phyloP scores from a whole-genome alignment of 352 stramenopile genomes.

The Phytopythium montanum region DNA sequence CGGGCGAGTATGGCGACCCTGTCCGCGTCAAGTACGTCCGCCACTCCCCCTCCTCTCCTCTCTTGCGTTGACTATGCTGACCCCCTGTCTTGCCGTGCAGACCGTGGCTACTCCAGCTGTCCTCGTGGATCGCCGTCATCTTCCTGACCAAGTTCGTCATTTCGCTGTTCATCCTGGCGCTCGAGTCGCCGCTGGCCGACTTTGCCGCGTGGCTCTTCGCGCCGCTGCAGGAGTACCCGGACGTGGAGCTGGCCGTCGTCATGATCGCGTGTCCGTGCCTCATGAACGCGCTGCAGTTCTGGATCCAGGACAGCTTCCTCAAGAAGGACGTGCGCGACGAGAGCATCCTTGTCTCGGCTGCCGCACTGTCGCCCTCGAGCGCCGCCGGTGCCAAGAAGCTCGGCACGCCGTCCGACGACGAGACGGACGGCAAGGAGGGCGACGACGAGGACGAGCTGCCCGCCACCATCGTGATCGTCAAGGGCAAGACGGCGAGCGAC shows the following conservation, averaged over 20 bases:
- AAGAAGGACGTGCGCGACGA: conserved; percentile 79
- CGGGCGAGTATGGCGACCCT: conserved; percentile 80
- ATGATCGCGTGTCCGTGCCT: conserved; percentile 88
- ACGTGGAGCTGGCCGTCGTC: conserved; percentile 75
- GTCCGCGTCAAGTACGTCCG: conserved; percentile 39
- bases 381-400: conserved; percentile 25
- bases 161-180: conserved; percentile 61
- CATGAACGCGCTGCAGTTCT: conserved; percentile 90
- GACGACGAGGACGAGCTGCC: conserved; percentile 17
- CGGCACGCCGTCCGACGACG: conserved; percentile 24
- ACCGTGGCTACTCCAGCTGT: conserved; percentile 73
- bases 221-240: conserved; percentile 58
- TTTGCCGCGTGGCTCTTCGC: conserved; percentile 67
- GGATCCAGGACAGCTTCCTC: conserved; percentile 89
- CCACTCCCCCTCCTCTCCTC: neutral
- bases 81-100: conserved; percentile 8
- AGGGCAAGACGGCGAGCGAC: conserved; percentile 12
- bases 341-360: conserved; percentile 38
- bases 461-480: conserved; percentile 18
- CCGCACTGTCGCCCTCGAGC: conserved; percentile 21
- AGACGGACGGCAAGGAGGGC: conserved; percentile 23
- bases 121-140: conserved; percentile 80
- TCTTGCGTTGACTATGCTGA: neutral
- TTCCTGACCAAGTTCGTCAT: conserved; percentile 79
- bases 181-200: conserved; percentile 57